Evolutionary conservation across 2,329 filamentous ascomycete genomes (phyloP).

Genomic region (Penicillium aurantiogriseum): DNA sequence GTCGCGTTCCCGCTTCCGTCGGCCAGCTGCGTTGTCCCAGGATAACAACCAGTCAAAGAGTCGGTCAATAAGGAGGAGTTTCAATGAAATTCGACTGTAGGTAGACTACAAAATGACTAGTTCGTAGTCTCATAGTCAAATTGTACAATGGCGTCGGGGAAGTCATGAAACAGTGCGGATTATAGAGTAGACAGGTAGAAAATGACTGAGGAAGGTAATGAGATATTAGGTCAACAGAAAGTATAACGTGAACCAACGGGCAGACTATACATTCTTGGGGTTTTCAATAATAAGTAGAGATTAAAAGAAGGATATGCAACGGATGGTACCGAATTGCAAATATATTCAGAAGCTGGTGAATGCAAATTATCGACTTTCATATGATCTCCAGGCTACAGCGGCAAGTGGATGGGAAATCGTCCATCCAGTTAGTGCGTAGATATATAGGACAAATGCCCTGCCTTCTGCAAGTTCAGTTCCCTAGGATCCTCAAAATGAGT

Average conservation of each 20-base stretch:
- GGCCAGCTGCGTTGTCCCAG: slow-evolving; percentile 23
- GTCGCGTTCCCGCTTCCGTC: slow-evolving; percentile 27
- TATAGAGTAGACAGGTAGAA: not conserved
- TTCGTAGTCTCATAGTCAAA: slow-evolving; percentile 33
- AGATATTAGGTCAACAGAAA: not conserved
- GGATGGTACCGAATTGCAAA: rapidly evolving
- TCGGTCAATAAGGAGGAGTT: slow-evolving; percentile 37
- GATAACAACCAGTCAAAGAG: slow-evolving; percentile 31
- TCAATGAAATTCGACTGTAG: not conserved
- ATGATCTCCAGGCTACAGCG: not conserved
- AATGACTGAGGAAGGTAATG: too few species aligned
- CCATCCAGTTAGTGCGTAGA: not conserved
- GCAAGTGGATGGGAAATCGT: not conserved
- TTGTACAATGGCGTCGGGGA: slow-evolving; percentile 38
- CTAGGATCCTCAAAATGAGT: not conserved
- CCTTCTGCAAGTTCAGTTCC: not conserved
- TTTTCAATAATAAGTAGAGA: too few species aligned
- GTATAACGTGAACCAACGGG: rapidly evolving
- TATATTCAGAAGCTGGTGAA: not conserved
- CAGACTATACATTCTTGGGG: rapidly evolving
- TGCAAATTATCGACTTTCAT: too few species aligned
- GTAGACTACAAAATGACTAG: slow-evolving; percentile 21
- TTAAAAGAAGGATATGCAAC: too few species aligned
- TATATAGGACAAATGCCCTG: not conserved
- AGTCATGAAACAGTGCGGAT: not conserved